Conservation (phyloP, 2,329 filamentous ascomycete species). For the Fusarium multiceps region DNA sequence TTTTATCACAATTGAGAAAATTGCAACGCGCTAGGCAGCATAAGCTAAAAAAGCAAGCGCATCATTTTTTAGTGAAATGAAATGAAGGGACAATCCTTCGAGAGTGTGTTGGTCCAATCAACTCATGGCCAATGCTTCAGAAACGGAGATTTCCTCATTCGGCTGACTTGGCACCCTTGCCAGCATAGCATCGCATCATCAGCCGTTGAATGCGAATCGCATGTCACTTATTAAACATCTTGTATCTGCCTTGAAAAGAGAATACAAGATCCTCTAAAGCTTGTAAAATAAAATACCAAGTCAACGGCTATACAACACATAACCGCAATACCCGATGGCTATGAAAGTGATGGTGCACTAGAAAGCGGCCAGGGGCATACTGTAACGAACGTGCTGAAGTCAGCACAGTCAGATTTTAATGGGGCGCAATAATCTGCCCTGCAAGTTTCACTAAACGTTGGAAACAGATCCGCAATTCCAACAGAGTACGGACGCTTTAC, state of each 20-base stretch:
- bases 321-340: neutral
- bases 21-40: neutral
- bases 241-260: neutral
- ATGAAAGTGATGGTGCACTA: neutral
- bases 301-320: neutral
- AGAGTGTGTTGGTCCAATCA: conserved; percentile 1
- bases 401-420: neutral
- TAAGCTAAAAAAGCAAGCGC: neutral
- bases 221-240: neutral
- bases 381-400: neutral
- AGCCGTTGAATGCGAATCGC: neutral
- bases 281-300: neutral
- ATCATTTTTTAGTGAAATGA: conserved; percentile 13
- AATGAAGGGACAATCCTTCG: conserved; percentile 12
- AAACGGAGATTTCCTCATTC: neutral
- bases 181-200: neutral
- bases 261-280: neutral
- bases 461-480: neutral
- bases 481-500: too few species aligned
- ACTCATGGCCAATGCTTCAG: neutral
- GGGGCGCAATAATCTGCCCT: neutral
- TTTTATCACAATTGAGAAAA: conserved; percentile 1
- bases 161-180: neutral
- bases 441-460: neutral
- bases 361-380: too few species aligned